Evolutionary conservation across 2,329 filamentous ascomycete species (phyloP).

Genomic region (Trichoderma asperellum): DNA sequence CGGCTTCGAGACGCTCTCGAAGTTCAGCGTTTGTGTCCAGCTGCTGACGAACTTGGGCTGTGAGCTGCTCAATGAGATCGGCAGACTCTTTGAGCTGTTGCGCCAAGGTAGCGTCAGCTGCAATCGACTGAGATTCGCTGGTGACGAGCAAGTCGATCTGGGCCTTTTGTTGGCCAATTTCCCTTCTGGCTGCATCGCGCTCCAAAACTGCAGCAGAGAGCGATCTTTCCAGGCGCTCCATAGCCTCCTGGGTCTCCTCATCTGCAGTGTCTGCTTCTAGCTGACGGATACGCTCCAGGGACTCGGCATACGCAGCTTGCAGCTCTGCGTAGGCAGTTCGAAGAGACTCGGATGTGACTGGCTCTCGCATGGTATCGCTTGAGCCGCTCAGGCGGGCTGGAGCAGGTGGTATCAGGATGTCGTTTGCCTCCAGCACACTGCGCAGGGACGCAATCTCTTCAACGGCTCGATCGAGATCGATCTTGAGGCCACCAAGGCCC

Average conservation of each 20-base stretch:
- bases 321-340: slow-evolving; percentile 75
- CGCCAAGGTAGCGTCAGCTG: slow-evolving; percentile 66
- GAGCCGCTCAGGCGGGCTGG: slow-evolving; percentile 51
- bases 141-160: slow-evolving; percentile 63
- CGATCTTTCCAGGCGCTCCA: slow-evolving; percentile 68
- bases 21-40: slow-evolving; percentile 77
- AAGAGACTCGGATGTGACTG: slow-evolving; percentile 71
- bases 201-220: slow-evolving; percentile 72
- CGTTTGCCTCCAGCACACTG: slow-evolving; percentile 76
- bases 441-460: slow-evolving; percentile 88
- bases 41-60: slow-evolving; percentile 77
- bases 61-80: slow-evolving; percentile 76
- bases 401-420: slow-evolving; percentile 72
- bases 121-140: slow-evolving; percentile 59
- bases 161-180: slow-evolving; percentile 63
- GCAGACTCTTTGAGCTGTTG: slow-evolving; percentile 74
- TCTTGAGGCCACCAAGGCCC: slow-evolving; percentile 83
- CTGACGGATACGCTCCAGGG: slow-evolving; percentile 67
- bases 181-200: slow-evolving; percentile 70
- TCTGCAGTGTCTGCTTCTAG: slow-evolving; percentile 60
- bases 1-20: slow-evolving; percentile 74
- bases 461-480: slow-evolving; percentile 94
- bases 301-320: slow-evolving; percentile 69
- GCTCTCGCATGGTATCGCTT: slow-evolving; percentile 38
- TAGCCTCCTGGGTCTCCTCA: slow-evolving; percentile 64